phyloP scores from a whole-genome alignment of 495 filamentous ascomycete species.

The Corynascus novoguineensis region DNA sequence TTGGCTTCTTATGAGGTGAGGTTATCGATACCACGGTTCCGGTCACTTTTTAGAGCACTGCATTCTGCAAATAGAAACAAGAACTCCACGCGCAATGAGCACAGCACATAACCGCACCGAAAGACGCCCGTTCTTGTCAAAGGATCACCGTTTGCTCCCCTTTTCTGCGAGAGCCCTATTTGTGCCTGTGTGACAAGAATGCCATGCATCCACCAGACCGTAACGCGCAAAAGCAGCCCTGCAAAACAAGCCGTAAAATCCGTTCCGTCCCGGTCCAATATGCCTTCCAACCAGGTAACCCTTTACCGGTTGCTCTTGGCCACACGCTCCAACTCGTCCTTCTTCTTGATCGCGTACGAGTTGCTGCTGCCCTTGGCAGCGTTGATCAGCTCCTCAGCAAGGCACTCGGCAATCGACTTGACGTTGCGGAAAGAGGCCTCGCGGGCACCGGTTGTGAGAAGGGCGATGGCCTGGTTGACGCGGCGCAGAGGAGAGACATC shows the following conservation, averaged over 20 bases:
- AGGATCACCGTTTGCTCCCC: conserved; percentile 23
- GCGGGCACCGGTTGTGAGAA: conserved; percentile 94
- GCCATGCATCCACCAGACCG: conserved; percentile 43
- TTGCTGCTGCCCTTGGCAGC: conserved; percentile 99
- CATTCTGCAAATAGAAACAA: conserved; percentile 2
- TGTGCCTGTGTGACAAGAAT: conserved; percentile 45
- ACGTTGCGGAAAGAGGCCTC: conserved; percentile 98
- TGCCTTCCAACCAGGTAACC: conserved; percentile 33
- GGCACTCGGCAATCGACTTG: conserved; percentile 96
- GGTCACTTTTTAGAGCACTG: background rate
- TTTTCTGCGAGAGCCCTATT: conserved; percentile 37
- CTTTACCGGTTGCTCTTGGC: conserved; percentile 98
- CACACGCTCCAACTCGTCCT: conserved; percentile 99
- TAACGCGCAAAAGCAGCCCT: conserved; percentile 48
- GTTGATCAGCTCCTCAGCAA: conserved; percentile 99
- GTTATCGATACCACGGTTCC: conserved; percentile 9
- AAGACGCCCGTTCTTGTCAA: conserved; percentile 15
- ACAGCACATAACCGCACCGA: conserved; percentile 2
- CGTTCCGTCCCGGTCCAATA: conserved; percentile 33
- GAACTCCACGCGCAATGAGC: conserved; percentile 16
- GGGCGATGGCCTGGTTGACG: conserved; percentile 98
- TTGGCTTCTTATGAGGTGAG: background rate
- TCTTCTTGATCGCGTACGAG: conserved; percentile 99
- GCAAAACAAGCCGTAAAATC: conserved; percentile 46
- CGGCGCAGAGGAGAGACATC: conserved; percentile 98